Percentiles rank a stretch among this genome's conserved stretches.
Evolutionary conservation across 2,329 filamentous ascomycete species (phyloP).

Genomic region (Monilinia fructicola): DNA sequence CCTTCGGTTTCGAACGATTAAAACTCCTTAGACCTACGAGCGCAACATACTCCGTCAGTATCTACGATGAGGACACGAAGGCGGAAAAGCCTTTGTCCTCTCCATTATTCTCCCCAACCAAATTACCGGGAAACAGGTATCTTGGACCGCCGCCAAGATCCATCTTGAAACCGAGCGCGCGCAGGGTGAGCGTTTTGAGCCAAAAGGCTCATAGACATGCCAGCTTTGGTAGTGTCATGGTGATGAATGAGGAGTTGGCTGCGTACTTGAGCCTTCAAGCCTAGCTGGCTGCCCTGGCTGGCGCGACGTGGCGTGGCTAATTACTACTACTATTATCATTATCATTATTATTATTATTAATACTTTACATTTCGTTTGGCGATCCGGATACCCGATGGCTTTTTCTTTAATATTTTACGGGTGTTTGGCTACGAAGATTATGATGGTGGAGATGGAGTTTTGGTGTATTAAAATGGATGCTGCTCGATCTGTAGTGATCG

Average conservation of each 20-base stretch:
- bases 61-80: constrained; percentile 23
- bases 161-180: background rate
- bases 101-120: background rate
- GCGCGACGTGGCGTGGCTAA: no score
- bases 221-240: constrained; percentile 7
- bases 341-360: no score
- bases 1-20: background rate
- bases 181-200: background rate
- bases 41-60: constrained; percentile 28
- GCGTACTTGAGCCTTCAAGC: constrained; percentile 4
- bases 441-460: background rate
- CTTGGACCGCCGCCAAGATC: background rate
- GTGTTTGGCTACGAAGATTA: background rate
- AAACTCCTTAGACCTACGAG: constrained; percentile 23
- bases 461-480: background rate
- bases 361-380: background rate
- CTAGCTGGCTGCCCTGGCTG: background rate
- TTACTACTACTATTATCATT: no score
- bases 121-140: background rate
- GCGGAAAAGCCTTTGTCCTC: background rate
- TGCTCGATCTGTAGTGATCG: background rate
- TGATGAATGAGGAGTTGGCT: constrained; percentile 5
- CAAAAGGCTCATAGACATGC: constrained; percentile 2
- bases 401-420: background rate
- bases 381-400: constrained; percentile 10